Percentiles rank a stretch among this genome's conserved stretches.
These are phyloP conservation scores for Phialocephala subalpina DNA, from an alignment of 2,329 filamentous ascomycete species.

Conservation along the genomic window DNA sequence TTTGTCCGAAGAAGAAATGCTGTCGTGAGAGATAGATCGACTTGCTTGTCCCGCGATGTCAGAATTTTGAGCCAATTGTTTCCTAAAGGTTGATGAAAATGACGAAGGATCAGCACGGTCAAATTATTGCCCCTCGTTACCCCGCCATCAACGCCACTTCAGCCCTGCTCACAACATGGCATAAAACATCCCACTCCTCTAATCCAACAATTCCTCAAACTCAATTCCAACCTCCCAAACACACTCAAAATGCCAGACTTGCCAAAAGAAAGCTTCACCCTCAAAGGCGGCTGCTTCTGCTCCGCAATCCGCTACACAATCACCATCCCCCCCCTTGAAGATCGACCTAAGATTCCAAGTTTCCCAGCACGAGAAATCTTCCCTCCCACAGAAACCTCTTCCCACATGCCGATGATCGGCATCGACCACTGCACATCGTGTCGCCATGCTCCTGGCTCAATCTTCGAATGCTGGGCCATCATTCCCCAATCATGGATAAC, in stretches of 20 bases:
- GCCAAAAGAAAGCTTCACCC: constrained; percentile 26
- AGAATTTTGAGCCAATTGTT: background rate
- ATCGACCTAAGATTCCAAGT: constrained; percentile 22
- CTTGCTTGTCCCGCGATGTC: background rate
- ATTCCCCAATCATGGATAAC: constrained; percentile 38
- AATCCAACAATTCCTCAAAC: background rate
- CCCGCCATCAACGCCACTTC: constrained; percentile 4
- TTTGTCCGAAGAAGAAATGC: too few relatives aligned
- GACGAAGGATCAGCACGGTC: constrained; percentile 5
- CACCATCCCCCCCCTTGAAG: constrained; percentile 31
- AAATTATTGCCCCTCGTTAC: constrained; percentile 4
- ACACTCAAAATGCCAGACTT: constrained; percentile 15
- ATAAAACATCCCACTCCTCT: background rate
- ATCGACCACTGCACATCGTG: constrained; percentile 43
- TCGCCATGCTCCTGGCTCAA: constrained; percentile 31
- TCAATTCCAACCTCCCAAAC: background rate
- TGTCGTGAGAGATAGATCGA: background rate
- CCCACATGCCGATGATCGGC: constrained; percentile 36
- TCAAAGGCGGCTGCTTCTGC: constrained; percentile 43
- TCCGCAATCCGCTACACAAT: constrained; percentile 42
- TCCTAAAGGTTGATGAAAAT: background rate
- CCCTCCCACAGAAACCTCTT: constrained; percentile 26
- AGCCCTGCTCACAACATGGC: background rate
- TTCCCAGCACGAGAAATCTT: constrained; percentile 20
- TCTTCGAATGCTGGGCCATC: constrained; percentile 42